Evolutionary conservation across 768 basidiomycete genomes (phyloP), one percentile per base, ranked within the genome.

Genomic region (Leccinum obscurum): DNA sequence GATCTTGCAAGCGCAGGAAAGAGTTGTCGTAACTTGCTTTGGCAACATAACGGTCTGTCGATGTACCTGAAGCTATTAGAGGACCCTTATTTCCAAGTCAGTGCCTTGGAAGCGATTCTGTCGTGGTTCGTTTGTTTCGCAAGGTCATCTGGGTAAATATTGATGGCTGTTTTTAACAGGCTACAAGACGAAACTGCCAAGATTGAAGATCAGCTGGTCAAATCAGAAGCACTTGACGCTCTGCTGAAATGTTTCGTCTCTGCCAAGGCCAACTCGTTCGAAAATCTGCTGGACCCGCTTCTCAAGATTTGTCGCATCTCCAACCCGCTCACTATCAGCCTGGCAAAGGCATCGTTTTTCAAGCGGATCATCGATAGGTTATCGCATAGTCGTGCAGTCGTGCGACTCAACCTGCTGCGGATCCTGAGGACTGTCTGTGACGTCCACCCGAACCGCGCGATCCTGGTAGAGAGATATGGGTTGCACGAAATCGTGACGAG

Each of bases 1-100:
- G 97, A 99, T 71, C 84, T 98, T 49, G 93, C 95, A 0, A 92
- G 90, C 72, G 94, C 96, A 4, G 92, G 95, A 52, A 98, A 98
- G 80, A 92, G 87, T 58, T 95, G 93, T 69, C 83, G 97, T 46
- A 89, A 87, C 48, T 68, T 95, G 50, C 77, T 98, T 58, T 96
- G 96, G 96, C 92, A 96, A 68, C 88, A 97, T 66, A 88, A 95
- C 64, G 95, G 95, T n/a, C 76, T 99, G 35, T 71, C 73, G 30
- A 79, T 95, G 81, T 96, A 95, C 68, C 72, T 93, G 60, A 83
- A 82, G 64, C 80, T 95, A 22, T 75, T 95, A 54, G 85, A 85
- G 39, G 93, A 95, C 63, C 89, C 91, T 1, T 95, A 93, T 75
- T 95, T 94, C 81, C 92, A 94, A 75, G 90, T 94, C 65, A 92